Percentiles rank a stretch among this genome's conserved stretches.
Conservation (phyloP, 352 stramenopile genomes). For the Globisporangium mamillatum region DNA sequence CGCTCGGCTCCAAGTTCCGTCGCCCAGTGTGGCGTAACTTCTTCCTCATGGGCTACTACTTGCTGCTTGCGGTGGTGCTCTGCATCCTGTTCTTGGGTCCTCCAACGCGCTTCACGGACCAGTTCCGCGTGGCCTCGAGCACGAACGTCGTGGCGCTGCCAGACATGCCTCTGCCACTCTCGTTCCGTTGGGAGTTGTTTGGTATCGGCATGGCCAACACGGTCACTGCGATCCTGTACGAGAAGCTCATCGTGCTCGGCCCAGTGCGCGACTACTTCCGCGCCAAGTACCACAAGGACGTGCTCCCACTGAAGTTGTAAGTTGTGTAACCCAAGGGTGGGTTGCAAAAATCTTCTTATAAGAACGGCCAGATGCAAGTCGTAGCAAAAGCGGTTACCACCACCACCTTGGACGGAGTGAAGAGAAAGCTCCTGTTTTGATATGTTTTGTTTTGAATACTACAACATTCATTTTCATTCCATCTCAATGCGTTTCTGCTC, state of each 20-base stretch:
- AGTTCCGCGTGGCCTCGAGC: conserved; percentile 71
- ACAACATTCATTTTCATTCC: conserved; percentile 5
- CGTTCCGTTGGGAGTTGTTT: conserved; percentile 66
- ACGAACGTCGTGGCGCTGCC: conserved; percentile 69
- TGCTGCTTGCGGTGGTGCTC: conserved; percentile 50
- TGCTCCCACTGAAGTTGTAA: conserved; percentile 64
- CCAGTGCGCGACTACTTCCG: conserved; percentile 66
- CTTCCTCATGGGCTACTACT: conserved; percentile 64
- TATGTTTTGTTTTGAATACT: conserved; percentile 13
- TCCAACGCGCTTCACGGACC: conserved; percentile 55
- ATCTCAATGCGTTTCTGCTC: background rate
- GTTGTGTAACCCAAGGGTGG: background rate
- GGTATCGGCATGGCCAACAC: conserved; percentile 59
- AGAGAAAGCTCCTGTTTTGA: conserved; percentile 1
- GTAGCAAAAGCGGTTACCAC: conserved; percentile 6
- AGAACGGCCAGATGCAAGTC: conserved; percentile 14
- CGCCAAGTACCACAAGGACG: conserved; percentile 61
- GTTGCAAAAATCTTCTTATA: background rate
- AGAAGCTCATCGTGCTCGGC: conserved; percentile 64
- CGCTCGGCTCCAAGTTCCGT: conserved; percentile 67
- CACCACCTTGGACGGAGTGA: background rate
- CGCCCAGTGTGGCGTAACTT: conserved; percentile 59
- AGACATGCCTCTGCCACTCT: conserved; percentile 58
- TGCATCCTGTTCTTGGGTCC: conserved; percentile 54
- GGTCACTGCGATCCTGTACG: conserved; percentile 46